Percentiles rank a stretch among this genome's conserved stretches.
Evolutionary conservation across 2,329 filamentous ascomycete species (phyloP).

Genomic region (Colletotrichum cereale): DNA sequence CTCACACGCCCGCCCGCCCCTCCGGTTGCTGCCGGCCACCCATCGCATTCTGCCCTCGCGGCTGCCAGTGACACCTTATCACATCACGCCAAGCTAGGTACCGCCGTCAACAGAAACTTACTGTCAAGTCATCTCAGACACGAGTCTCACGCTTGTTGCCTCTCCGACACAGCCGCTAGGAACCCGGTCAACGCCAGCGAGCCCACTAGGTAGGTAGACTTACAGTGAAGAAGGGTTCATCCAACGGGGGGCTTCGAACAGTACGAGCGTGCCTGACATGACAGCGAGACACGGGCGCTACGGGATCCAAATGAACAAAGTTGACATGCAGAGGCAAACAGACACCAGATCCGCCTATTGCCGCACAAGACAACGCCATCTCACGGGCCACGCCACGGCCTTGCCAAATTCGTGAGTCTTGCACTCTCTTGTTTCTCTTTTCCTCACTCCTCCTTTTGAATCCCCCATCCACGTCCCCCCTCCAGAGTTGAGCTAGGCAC

Average conservation of each 20-base stretch:
- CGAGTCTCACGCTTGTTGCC: conserved; percentile 34
- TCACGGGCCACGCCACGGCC: conserved; percentile 9
- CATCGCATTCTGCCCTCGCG: conserved; percentile 11
- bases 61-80: neutral
- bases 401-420: conserved; percentile 36
- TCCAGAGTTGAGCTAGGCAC: neutral
- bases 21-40: conserved; percentile 6
- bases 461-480: conserved; percentile 19
- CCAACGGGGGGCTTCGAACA: conserved; percentile 28
- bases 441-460: neutral
- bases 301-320: conserved; percentile 23
- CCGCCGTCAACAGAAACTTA: conserved; percentile 11
- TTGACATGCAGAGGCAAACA: conserved; percentile 37
- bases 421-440: conserved; percentile 32
- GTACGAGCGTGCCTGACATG: conserved; percentile 41
- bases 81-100: neutral
- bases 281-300: conserved; percentile 40
- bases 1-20: neutral
- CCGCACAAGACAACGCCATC: conserved; percentile 33
- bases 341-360: conserved; percentile 36
- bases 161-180: conserved; percentile 21
- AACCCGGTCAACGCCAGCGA: conserved; percentile 22
- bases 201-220: neutral
- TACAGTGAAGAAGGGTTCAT: conserved; percentile 26
- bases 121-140: conserved; percentile 33